Evolutionary conservation across 2,329 filamentous ascomycete species (phyloP).

Genomic region (Verticillium longisporum): DNA sequence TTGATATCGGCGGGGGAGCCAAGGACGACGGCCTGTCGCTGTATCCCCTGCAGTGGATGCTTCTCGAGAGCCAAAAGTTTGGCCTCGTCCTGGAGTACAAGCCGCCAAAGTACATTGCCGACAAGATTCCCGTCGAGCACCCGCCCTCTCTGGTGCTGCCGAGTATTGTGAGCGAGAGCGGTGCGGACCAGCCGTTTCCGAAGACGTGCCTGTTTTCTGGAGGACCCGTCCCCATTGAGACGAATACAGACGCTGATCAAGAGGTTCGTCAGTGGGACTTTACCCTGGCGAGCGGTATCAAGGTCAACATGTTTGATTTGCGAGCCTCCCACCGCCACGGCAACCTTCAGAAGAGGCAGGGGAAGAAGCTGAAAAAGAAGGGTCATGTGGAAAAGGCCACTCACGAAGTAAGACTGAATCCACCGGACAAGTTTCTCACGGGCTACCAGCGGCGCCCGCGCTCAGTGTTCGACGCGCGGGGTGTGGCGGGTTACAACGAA

Average conservation of each 20-base stretch:
- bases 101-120: background rate
- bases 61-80: slow-evolving; percentile 22
- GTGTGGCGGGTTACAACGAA: background rate
- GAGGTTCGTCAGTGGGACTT: slow-evolving; percentile 1
- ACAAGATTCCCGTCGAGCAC: background rate
- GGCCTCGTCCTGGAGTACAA: slow-evolving; percentile 19
- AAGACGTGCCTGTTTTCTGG: background rate
- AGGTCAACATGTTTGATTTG: slow-evolving; percentile 6
- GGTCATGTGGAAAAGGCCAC: background rate
- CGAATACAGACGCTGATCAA: background rate
- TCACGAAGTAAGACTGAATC: slow-evolving; percentile 3
- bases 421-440: background rate
- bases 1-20: slow-evolving; percentile 27
- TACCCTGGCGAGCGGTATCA: background rate
- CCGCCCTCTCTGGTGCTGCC: slow-evolving; percentile 11
- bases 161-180: background rate
- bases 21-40: slow-evolving; percentile 27
- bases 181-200: background rate
- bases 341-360: slow-evolving; percentile 1
- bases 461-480: background rate
- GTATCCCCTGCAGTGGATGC: slow-evolving; percentile 35
- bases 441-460: background rate
- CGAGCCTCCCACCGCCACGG: slow-evolving; percentile 1
- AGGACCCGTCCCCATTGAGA: background rate
- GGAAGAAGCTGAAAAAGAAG: slow-evolving; percentile 1